Percentiles rank a stretch among this genome's conserved stretches.
Conservation (phyloP, 1,284 basidiomycete species). For the Rhodotorula sp. region DNA sequence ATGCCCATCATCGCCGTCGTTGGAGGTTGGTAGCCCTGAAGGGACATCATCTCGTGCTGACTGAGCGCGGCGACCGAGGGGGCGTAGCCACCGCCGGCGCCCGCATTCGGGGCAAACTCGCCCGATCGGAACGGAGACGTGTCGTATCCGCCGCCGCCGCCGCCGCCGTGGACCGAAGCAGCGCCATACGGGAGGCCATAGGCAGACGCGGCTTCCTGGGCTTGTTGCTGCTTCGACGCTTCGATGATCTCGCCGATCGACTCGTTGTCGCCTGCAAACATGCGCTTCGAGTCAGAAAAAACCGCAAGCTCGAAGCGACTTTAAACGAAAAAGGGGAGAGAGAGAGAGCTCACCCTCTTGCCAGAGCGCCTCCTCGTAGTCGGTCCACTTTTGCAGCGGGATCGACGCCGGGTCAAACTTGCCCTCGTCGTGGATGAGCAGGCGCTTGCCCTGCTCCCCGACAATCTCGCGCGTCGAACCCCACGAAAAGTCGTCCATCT, state of each 20-base stretch:
- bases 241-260: slow-evolving; percentile 40
- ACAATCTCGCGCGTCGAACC: slow-evolving; percentile 90
- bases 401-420: slow-evolving; percentile 90
- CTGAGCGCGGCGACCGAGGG: slow-evolving; percentile 10
- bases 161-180: slow-evolving; percentile 53
- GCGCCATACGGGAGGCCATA: slow-evolving; percentile 65
- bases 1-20: neutral
- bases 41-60: slow-evolving; percentile 7
- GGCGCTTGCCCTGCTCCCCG: slow-evolving; percentile 82
- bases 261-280: slow-evolving; percentile 26
- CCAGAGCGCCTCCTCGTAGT: slow-evolving; percentile 95
- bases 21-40: slow-evolving; percentile 6
- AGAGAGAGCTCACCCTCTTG: slow-evolving; percentile 66
- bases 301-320: too few species aligned
- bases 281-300: neutral
- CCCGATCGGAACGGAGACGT: slow-evolving; percentile 50
- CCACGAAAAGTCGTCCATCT: slow-evolving; percentile 96
- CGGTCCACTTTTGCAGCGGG: slow-evolving; percentile 93
- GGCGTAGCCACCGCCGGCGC: slow-evolving; percentile 3
- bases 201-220: slow-evolving; percentile 57
- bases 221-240: slow-evolving; percentile 24
- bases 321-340: neutral
- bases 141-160: neutral
- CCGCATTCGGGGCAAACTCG: slow-evolving; percentile 47
- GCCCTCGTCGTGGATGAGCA: slow-evolving; percentile 95